Percentiles rank a stretch among this genome's conserved stretches.
phyloP scores from a whole-genome alignment of 148 eudicot species.

The Fagopyrum tataricum region DNA sequence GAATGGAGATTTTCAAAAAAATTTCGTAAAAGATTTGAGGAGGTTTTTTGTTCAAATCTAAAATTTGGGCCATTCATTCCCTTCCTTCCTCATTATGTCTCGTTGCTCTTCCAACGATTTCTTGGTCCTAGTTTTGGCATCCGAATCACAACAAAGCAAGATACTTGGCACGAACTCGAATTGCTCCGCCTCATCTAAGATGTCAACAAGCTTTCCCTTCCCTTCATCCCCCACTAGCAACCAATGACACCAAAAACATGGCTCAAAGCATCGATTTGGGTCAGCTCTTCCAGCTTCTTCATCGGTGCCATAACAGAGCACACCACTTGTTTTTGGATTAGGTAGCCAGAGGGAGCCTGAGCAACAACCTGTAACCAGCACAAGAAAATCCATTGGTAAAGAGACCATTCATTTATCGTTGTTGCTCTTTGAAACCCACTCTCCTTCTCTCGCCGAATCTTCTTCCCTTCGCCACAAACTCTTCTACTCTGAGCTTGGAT shows the following conservation, averaged over 20 bases:
- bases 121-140: too few species aligned
- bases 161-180: conserved; percentile 92
- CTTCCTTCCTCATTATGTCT: too few species aligned
- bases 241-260: conserved; percentile 88
- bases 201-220: conserved; percentile 89
- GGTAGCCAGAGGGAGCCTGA: neutral
- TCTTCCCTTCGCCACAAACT: conserved; percentile 22
- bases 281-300: conserved; percentile 24
- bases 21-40: too few species aligned
- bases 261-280: conserved; percentile 55
- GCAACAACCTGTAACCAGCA: neutral
- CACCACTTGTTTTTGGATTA: conserved; percentile 13
- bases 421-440: neutral
- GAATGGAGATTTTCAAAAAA: too few species aligned
- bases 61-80: too few species aligned
- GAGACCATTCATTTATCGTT: too few species aligned
- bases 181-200: conserved; percentile 67
- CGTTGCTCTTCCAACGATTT: too few species aligned
- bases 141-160: too few species aligned
- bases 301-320: conserved; percentile 25
- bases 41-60: too few species aligned
- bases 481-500: conserved; percentile 31
- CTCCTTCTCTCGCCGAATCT: neutral
- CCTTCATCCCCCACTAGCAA: conserved; percentile 98
- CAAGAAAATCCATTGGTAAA: neutral